These are phyloP conservation scores for Diaporthe caulivora DNA, from an alignment of 2,329 filamentous ascomycete genomes.

Conservation along the genomic window DNA sequence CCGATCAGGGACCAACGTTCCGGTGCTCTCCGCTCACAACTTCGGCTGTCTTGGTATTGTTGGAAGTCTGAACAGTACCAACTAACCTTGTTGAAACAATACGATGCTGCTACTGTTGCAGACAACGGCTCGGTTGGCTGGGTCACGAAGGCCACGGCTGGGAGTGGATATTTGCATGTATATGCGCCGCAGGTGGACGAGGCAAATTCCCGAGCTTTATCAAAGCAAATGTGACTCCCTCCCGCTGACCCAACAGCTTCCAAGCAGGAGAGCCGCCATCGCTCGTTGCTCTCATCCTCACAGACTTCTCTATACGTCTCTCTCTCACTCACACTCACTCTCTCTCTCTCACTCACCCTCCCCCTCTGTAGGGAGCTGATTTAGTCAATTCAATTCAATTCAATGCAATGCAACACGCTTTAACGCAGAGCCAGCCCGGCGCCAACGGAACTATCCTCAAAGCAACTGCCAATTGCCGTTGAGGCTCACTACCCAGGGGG, in stretches of 20 bases:
- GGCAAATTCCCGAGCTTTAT: conserved; percentile 12
- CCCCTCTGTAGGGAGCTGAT: background rate
- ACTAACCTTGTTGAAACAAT: background rate
- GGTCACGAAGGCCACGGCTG: background rate
- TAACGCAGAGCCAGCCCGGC: no score
- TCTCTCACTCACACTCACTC: no score
- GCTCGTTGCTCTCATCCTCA: background rate
- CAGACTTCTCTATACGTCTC: no score
- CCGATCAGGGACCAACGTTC: background rate
- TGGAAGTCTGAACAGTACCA: conserved; percentile 30
- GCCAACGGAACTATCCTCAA: background rate
- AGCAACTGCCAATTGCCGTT: background rate
- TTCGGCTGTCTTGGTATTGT: conserved; percentile 35
- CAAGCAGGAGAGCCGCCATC: background rate
- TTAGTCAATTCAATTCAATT: background rate
- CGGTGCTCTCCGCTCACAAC: conserved; percentile 1
- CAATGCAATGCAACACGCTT: background rate
- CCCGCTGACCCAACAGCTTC: background rate
- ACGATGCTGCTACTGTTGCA: background rate
- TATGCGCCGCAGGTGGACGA: background rate
- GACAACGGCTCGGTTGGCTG: background rate
- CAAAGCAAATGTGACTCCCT: background rate
- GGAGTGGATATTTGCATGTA: background rate
- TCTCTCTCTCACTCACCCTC: no score
- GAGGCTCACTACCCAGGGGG: background rate